Conservation (phyloP, 148 eudicot species). For the Cornus florida region DNA sequence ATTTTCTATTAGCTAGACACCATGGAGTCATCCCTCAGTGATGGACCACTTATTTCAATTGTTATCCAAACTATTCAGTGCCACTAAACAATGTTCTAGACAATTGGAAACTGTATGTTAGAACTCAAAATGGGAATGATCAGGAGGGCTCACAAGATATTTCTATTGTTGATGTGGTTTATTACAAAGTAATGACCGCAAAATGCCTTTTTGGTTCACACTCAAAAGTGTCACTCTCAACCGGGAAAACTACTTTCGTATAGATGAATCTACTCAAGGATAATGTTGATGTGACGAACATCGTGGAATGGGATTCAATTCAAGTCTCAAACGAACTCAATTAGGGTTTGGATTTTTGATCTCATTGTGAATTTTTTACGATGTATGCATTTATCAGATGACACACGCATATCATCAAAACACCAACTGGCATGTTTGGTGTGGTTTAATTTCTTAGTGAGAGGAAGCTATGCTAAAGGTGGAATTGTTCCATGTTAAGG, state of each 20-base stretch:
- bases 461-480: too few relatives aligned
- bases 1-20: not conserved
- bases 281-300: not conserved
- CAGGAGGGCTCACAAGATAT: not conserved
- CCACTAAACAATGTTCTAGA: not conserved
- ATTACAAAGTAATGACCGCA: too few relatives aligned
- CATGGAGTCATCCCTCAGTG: not conserved
- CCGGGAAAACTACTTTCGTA: not conserved
- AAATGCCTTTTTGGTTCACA: too few relatives aligned
- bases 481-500: too few relatives aligned
- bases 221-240: not conserved
- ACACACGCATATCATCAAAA: too few relatives aligned
- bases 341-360: too few relatives aligned
- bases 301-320: not conserved
- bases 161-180: not conserved
- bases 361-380: too few relatives aligned
- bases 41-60: constrained; percentile 1
- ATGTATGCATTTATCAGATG: too few relatives aligned
- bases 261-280: not conserved
- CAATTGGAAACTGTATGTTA: not conserved
- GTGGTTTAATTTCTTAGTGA: too few relatives aligned
- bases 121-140: too few relatives aligned
- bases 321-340: not conserved
- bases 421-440: too few relatives aligned
- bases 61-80: constrained; percentile 2